A percentile compares a stretch with the other conserved stretches of the same genome.
Evolutionary conservation across 495 filamentous ascomycete species (phyloP).

Genomic region (Penicillium lividum): DNA sequence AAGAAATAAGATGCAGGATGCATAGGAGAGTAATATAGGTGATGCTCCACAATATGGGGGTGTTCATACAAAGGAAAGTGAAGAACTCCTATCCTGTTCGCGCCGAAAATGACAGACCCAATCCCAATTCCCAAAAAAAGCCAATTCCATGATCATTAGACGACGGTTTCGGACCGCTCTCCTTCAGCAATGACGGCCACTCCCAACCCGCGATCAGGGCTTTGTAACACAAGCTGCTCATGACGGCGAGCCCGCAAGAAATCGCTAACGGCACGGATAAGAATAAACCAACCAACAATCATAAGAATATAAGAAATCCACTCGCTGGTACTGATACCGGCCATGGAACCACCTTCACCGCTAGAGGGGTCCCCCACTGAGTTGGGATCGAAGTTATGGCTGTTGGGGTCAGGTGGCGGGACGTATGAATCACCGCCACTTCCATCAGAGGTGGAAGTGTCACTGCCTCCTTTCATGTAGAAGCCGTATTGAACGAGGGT

Average conservation of each 20-base stretch:
- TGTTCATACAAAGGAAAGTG: conserved; percentile 21
- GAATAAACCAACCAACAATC: conserved; percentile 97
- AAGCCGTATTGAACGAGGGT: conserved; percentile 97
- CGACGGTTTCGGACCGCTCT: conserved; percentile 79
- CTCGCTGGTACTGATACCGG: conserved; percentile 68
- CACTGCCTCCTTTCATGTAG: conserved; percentile 73
- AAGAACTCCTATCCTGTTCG: conserved; percentile 20
- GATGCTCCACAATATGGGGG: conserved; percentile 20
- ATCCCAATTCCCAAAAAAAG: conserved; percentile 8
- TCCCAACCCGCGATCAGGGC: conserved; percentile 84
- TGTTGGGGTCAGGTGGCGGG: conserved; percentile 81
- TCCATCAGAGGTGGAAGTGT: conserved; percentile 48
- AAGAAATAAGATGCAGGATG: conserved; percentile 19
- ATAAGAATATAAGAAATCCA: conserved; percentile 93
- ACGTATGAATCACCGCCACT: conserved; percentile 48
- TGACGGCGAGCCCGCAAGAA: conserved; percentile 84
- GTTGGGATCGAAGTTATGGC: conserved; percentile 81
- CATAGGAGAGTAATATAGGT: conserved; percentile 16
- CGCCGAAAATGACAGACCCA: conserved; percentile 14
- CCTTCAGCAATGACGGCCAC: conserved; percentile 88
- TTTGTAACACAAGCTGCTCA: conserved; percentile 90
- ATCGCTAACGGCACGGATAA: conserved; percentile 87
- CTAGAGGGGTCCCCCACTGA: conserved; percentile 53
- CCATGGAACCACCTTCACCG: conserved; percentile 34
- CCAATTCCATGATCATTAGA: conserved; percentile 48